These are phyloP conservation scores for Chytriomyces hyalinus DNA, from an alignment of 192 early-diverging fungal species.

Conservation along the genomic window DNA sequence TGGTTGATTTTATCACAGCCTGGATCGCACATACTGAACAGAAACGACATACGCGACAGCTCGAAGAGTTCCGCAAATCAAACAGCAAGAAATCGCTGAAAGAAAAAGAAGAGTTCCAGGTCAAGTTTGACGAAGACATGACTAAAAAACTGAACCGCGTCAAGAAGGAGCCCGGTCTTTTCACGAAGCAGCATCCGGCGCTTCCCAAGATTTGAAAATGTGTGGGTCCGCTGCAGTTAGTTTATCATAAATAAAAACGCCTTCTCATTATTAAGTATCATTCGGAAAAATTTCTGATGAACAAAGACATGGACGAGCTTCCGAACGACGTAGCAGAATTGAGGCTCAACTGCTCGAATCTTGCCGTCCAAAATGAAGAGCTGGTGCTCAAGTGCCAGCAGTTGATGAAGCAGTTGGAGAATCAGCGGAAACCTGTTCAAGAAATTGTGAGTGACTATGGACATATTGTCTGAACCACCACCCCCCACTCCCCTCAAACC, in stretches of 20 bases:
- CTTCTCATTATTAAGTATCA: background rate
- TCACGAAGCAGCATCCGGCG: slow-evolving; percentile 14
- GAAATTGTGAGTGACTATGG: no score
- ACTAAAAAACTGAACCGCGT: slow-evolving; percentile 6
- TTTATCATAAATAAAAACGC: background rate
- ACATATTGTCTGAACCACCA: no score
- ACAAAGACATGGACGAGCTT: background rate
- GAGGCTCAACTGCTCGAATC: background rate
- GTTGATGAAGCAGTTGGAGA: background rate
- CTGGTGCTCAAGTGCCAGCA: background rate
- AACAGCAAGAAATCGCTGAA: slow-evolving; percentile 25
- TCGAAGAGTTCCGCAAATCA: slow-evolving; percentile 29
- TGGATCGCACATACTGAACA: background rate
- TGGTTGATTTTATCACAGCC: background rate
- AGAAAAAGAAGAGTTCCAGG: slow-evolving; percentile 38
- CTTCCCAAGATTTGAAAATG: slow-evolving; percentile 20
- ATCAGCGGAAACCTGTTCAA: background rate
- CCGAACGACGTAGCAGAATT: slow-evolving; percentile 1
- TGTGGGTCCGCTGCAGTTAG: background rate
- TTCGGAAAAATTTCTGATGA: background rate
- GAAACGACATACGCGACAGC: slow-evolving; percentile 6
- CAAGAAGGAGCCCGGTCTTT: slow-evolving; percentile 15
- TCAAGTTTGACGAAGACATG: slow-evolving; percentile 26
- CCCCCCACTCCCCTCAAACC: no score
- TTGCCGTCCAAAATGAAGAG: background rate